These are phyloP conservation scores for Suhomyces coccinellae DNA, from an alignment of 1,139 yeast genomes.

Conservation along the genomic window DNA sequence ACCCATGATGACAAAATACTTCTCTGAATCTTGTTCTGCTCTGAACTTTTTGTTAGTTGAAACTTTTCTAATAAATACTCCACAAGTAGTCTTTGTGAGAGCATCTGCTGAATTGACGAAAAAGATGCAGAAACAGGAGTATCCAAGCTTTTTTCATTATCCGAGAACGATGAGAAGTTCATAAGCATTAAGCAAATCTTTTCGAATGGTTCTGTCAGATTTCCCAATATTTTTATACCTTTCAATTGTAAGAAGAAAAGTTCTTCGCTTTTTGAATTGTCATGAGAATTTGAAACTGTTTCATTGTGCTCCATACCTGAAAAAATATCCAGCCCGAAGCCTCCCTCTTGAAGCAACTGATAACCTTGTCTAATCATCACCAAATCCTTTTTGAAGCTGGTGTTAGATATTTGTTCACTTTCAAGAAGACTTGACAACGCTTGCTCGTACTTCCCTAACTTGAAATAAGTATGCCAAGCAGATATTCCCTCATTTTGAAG, in stretches of 20 bases:
- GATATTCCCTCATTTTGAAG: constrained; percentile 68
- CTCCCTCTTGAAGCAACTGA: constrained; percentile 46
- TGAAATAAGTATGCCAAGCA: constrained; percentile 74
- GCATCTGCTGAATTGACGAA: constrained; percentile 7
- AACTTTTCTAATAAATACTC: constrained; percentile 61
- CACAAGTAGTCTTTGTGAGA: constrained; percentile 42
- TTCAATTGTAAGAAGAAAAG: constrained; percentile 33
- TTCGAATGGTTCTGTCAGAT: constrained; percentile 70
- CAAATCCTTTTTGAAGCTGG: constrained; percentile 41
- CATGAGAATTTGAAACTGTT: background rate
- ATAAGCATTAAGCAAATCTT: constrained; percentile 65
- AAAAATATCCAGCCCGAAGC: constrained; percentile 34
- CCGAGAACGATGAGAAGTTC: constrained; percentile 29
- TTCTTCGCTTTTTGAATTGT: constrained; percentile 4
- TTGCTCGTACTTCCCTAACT: constrained; percentile 61
- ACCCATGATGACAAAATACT: constrained; percentile 81
- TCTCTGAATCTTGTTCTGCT: constrained; percentile 50
- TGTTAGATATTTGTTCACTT: constrained; percentile 27
- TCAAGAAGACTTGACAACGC: constrained; percentile 54
- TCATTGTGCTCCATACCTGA: constrained; percentile 1
- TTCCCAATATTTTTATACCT: constrained; percentile 68
- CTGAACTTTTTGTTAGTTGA: constrained; percentile 32
- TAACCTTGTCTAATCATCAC: constrained; percentile 68
- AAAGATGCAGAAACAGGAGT: background rate
- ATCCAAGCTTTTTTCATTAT: background rate